A percentile compares a stretch with the other conserved stretches of the same genome.
Evolutionary conservation across 768 basidiomycete species (phyloP).

Genomic region (Tricholoma sp.): DNA sequence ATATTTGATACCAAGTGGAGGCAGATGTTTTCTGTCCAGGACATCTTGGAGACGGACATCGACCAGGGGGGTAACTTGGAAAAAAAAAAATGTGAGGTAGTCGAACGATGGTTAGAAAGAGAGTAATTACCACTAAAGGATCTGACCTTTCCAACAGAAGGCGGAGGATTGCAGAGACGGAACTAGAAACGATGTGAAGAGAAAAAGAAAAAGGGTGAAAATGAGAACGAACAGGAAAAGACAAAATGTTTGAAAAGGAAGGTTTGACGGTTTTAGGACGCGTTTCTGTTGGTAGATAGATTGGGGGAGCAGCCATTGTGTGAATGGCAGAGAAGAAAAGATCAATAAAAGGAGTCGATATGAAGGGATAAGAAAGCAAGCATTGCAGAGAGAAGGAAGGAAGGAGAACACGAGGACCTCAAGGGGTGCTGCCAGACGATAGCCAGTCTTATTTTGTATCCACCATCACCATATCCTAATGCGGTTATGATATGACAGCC

Average conservation of each 20-base stretch:
- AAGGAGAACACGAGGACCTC: too few relatives aligned
- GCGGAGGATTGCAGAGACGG: constrained; percentile 65
- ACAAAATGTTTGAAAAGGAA: constrained; percentile 26
- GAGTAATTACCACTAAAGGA: constrained; percentile 48
- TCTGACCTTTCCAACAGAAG: constrained; percentile 62
- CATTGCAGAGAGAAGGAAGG: neutral
- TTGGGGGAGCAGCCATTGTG: constrained; percentile 9
- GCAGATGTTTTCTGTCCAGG: constrained; percentile 70
- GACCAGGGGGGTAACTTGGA: constrained; percentile 58
- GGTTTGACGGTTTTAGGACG: constrained; percentile 23
- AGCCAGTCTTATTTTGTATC: too few relatives aligned
- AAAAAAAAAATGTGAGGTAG: constrained; percentile 2
- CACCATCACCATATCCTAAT: too few relatives aligned
- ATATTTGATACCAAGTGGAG: constrained; percentile 54
- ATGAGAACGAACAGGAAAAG: constrained; percentile 29
- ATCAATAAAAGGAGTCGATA: constrained; percentile 2
- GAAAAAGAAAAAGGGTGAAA: neutral
- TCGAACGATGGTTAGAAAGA: neutral
- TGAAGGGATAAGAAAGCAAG: neutral
- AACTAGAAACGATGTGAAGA: constrained; percentile 22
- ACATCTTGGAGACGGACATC: constrained; percentile 71
- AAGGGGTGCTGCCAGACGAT: too few relatives aligned
- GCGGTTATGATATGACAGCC: too few relatives aligned
- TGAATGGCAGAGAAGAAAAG: neutral
- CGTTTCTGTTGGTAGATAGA: constrained; percentile 12